Evolutionary conservation across 2,329 filamentous ascomycete genomes (phyloP), one percentile per base, ranked within the genome.

Genomic region (Byssothecium circinans): DNA sequence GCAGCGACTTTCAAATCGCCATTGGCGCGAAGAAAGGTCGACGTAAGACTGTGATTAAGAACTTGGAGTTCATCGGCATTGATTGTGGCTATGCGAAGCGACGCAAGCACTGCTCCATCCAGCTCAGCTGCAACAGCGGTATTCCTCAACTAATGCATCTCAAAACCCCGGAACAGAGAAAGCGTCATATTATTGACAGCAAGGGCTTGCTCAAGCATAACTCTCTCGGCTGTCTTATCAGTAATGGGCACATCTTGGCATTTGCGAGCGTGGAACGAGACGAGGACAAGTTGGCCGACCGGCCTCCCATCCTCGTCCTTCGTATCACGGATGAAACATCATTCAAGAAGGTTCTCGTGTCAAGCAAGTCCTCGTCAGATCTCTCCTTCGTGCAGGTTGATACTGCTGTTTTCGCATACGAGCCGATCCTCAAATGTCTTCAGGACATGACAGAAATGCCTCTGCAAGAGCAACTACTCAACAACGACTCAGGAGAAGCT

Each of bases 321-420:
- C 78, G 76, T 18, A 77, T 87, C 18, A 62, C 71, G 0, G 78
- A 81, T 15, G 62, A 69, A 2, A 51, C 62, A 0, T 75, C 76
- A 0, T 53, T 86, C 1, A 60, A 67, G 0, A 76, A 76, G 7
- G 72, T 79, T 0, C 58, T 89, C 0, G 34, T 71, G 20, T 41
- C 50, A 2, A 61, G 58, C 39, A 68, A 62, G 32, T 18, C 22
- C 1, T 54, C 64, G 0, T 38, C 52, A 20, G 29, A 70, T 17
- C 58, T 80, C 11, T 58, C 71, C 3, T 84, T 89, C 36, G 63
- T 85, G 0, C 67, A 84, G 2, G 79, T 89, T 0, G 79, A 87
- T 34, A 85, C 86, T 0, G 75, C 86, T 0, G 76, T 85, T 0
- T 90, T 89, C 60, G 82, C 86, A 0, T 88, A 84, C 45, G 83